Base-by-base conservation (phyloP, 176 grass and related monocot genomes). In the Ensete glaucum region DNA sequence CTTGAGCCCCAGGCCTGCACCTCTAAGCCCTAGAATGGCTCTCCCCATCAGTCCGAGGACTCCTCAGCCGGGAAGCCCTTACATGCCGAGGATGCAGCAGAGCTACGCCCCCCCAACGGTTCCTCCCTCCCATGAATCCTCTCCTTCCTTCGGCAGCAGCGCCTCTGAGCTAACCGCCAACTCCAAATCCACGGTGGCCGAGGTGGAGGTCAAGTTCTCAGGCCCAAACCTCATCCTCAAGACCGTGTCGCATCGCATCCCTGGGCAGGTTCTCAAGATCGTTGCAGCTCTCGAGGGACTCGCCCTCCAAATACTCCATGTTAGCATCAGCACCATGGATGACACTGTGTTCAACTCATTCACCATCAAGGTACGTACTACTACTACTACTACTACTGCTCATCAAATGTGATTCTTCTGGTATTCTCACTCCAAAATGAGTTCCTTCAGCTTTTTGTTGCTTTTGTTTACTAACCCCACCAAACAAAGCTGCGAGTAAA, bases 301-400 rank as follows among this genome's bases (percentile, higher is more conserved):
- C 9, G 82, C 88, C 13, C 82, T 96, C 63, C 86, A 96, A 82
- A 84, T 96, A 67, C 84, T 96, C 56, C 86, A 91, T 62, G 88
- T 84, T 43, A 89, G 71, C 79, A 81, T 96, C 60, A 87, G 72
- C 84, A 87, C 84, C 17, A 72, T 91, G 53, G 89, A 96, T 25
- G 86, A 91, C 56, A 83, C 84, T 54, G 85, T 87, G 82, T 59
- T 96, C 67, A 88, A 91, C 84, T 91, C 92, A 25, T 96, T 96
- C 89, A 96, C 92, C 54, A 87, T 96, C 65, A 96, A 96, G 92
- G 92, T 96, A 83, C 34, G 29, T 23, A 23, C 22, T 23, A 23
- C 22, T 23, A 23, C 22, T 34, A 34, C 29, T 34, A 34, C 29
- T 34, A 34, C 29, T 34, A 34, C 29, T 34, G 29, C 29, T 34